Conservation (phyloP, 441 rosid genomes). For the Populus trichocarpa region DNA sequence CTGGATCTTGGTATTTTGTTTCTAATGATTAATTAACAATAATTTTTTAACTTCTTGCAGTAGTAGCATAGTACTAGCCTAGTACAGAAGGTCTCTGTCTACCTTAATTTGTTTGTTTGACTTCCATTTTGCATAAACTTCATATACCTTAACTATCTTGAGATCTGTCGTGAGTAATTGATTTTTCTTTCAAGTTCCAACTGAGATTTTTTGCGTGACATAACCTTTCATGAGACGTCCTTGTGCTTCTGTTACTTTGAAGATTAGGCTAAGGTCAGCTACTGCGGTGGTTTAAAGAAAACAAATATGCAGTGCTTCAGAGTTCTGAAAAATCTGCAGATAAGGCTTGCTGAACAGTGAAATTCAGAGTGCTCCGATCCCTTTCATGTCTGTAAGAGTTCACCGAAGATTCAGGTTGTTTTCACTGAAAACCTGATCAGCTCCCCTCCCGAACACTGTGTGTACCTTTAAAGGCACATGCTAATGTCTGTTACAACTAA, state of each 20-base stretch:
- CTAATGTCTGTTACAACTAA: background rate
- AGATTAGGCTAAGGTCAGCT: background rate
- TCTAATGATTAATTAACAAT: background rate
- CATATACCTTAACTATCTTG: background rate
- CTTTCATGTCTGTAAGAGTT: constrained; percentile 2
- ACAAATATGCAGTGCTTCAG: constrained; percentile 6
- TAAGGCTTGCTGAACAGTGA: background rate
- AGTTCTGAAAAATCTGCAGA: background rate
- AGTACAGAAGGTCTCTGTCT: background rate
- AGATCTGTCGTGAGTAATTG: background rate
- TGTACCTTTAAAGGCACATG: background rate
- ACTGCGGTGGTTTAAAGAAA: background rate
- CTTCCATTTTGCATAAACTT: background rate
- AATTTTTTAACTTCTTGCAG: background rate
- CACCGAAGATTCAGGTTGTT: background rate
- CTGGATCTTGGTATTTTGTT: background rate
- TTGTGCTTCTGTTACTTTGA: background rate
- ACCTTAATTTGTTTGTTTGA: background rate
- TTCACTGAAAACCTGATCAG: background rate
- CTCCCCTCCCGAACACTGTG: background rate
- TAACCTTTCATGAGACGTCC: background rate
- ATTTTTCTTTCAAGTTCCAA: background rate
- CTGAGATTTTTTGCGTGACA: background rate
- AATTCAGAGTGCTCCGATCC: constrained; percentile 4
- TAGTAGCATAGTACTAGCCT: background rate